Percentiles rank a stretch among this genome's conserved stretches.
Evolutionary conservation across 768 basidiomycete genomes (phyloP).

Genomic region (Pisolithus albus): DNA sequence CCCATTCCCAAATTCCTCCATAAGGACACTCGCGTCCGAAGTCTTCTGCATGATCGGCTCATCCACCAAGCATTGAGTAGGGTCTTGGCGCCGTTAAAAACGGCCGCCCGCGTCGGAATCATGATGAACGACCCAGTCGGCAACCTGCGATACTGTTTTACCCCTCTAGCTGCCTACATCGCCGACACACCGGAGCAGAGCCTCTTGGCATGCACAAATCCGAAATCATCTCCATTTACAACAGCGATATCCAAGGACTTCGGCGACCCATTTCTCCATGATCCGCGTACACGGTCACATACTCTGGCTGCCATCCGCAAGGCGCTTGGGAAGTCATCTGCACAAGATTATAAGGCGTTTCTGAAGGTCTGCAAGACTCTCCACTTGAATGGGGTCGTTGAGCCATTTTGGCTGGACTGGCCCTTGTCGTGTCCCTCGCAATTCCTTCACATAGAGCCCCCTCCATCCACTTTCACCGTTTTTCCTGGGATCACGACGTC

Average conservation of each 20-base stretch:
- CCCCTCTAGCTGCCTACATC: conserved; percentile 24
- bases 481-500: no score
- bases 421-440: no score
- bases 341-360: no score
- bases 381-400: no score
- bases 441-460: no score
- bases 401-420: no score
- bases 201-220: not conserved
- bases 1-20: conserved; percentile 7
- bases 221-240: conserved; percentile 27
- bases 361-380: no score
- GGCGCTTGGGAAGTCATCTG: not conserved
- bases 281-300: conserved; percentile 13
- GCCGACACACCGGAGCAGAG: conserved; percentile 5
- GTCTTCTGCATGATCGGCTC: conserved; percentile 13
- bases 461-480: no score
- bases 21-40: conserved; percentile 4
- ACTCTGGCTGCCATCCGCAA: conserved; percentile 17
- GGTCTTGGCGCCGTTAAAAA: conserved; percentile 11
- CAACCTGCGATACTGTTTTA: conserved; percentile 4
- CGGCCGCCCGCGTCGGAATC: conserved; percentile 9
- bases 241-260: conserved; percentile 25
- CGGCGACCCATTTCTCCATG: conserved; percentile 24
- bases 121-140: conserved; percentile 20
- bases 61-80: conserved; percentile 15